Evolutionary conservation across 208 protist genomes (phyloP).

Genomic region (Acanthamoeba culbertsoni): DNA sequence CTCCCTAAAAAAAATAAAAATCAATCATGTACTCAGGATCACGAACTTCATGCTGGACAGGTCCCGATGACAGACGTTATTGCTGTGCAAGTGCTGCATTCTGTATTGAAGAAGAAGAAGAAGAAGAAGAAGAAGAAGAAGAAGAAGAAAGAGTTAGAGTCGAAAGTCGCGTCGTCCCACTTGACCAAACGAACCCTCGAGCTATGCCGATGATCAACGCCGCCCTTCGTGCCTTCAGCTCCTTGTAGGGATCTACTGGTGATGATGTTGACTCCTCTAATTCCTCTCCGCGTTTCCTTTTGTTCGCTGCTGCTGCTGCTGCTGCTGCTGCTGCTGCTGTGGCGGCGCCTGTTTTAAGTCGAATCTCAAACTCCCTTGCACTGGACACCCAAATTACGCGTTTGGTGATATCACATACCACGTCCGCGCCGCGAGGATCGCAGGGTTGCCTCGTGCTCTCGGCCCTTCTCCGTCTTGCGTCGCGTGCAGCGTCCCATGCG

Average conservation of each 20-base stretch:
- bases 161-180: no score
- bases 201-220: not conserved
- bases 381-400: no score
- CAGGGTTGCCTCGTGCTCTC: not conserved
- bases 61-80: constrained; percentile 12
- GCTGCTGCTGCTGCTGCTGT: no score
- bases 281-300: not conserved
- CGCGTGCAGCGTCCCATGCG: not conserved
- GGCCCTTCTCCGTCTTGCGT: not conserved
- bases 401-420: no score
- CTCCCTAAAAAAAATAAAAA: no score
- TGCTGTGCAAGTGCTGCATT: not conserved
- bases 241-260: not conserved
- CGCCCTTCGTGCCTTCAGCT: not conserved
- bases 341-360: no score
- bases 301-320: no score
- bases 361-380: no score
- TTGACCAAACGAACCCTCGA: not conserved
- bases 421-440: not conserved
- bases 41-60: constrained; percentile 7
- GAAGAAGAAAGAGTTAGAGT: not conserved
- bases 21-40: no score
- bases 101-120: not conserved
- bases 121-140: not conserved
- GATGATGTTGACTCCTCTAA: not conserved